Conservation (phyloP, 2,329 filamentous ascomycete genomes). For the Cryphonectria japonica region DNA sequence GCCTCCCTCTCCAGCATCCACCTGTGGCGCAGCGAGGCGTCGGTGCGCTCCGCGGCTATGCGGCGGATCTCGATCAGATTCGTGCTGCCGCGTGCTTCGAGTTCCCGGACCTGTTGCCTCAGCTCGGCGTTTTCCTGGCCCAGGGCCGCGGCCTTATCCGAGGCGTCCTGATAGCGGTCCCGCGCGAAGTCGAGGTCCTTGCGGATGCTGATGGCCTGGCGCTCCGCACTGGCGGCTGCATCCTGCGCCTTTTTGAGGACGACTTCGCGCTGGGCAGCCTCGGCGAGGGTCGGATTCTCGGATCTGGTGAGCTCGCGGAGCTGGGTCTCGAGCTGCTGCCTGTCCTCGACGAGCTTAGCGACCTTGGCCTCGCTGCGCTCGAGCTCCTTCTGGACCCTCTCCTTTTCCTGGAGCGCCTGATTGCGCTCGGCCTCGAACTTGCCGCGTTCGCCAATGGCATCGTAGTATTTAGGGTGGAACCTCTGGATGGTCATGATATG, state of each 20-base stretch:
- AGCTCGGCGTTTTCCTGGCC: conserved; percentile 52
- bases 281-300: conserved; percentile 43
- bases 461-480: conserved; percentile 52
- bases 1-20: conserved; percentile 47
- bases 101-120: conserved; percentile 44
- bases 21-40: conserved; percentile 41
- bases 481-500: conserved; percentile 48
- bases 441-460: conserved; percentile 55
- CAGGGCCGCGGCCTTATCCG: conserved; percentile 50
- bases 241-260: conserved; percentile 45
- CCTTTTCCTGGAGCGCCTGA: conserved; percentile 42
- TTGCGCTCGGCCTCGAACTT: conserved; percentile 51
- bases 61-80: conserved; percentile 53
- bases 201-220: conserved; percentile 41
- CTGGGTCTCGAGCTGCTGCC: conserved; percentile 41
- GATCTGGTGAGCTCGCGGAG: conserved; percentile 45
- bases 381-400: conserved; percentile 40
- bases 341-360: conserved; percentile 44
- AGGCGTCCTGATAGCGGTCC: conserved; percentile 62
- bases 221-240: conserved; percentile 45
- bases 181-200: conserved; percentile 61
- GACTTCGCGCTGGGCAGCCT: conserved; percentile 46
- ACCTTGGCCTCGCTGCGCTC: conserved; percentile 45
- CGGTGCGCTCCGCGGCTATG: conserved; percentile 46
- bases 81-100: conserved; percentile 47